Conservation (phyloP, 768 basidiomycete species). For the Hygrophorus pudorinus region DNA sequence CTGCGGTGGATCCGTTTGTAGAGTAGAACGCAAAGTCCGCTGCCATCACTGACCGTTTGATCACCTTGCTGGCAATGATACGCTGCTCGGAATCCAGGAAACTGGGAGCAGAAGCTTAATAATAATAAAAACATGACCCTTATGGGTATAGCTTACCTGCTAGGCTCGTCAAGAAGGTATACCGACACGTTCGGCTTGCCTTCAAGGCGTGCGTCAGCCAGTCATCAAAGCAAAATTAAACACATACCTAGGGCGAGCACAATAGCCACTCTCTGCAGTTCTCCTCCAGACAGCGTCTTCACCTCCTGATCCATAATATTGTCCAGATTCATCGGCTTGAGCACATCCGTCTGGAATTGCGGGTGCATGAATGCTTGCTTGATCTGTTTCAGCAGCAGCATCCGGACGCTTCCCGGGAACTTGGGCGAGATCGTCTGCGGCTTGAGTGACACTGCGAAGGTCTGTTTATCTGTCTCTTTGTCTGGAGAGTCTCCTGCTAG, state of each 20-base stretch:
- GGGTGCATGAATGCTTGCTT: slow-evolving; percentile 96
- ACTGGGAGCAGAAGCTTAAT: slow-evolving; percentile 24
- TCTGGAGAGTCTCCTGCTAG: slow-evolving; percentile 93
- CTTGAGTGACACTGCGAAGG: slow-evolving; percentile 85
- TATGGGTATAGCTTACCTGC: slow-evolving; percentile 36
- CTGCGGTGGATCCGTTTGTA: slow-evolving; percentile 23
- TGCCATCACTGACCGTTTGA: slow-evolving; percentile 62
- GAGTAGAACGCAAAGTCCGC: slow-evolving; percentile 5
- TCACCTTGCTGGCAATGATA: slow-evolving; percentile 96
- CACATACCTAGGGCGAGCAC: slow-evolving; percentile 74
- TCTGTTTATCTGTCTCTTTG: slow-evolving; percentile 69
- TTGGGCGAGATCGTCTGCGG: slow-evolving; percentile 98
- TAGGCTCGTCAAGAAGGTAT: slow-evolving; percentile 94
- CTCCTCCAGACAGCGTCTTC: slow-evolving; percentile 96
- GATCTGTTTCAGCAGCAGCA: slow-evolving; percentile 90
- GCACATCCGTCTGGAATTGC: slow-evolving; percentile 97
- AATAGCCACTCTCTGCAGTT: slow-evolving; percentile 95
- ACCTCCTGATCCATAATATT: slow-evolving; percentile 96
- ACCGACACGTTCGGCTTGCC: slow-evolving; percentile 76
- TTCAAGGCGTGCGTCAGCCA: slow-evolving; percentile 15
- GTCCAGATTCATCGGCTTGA: slow-evolving; percentile 96
- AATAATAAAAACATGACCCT: slow-evolving; percentile 2
- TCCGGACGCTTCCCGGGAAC: slow-evolving; percentile 94
- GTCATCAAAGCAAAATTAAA: background rate
- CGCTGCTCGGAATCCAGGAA: slow-evolving; percentile 99